Conservation (phyloP, 176 grass and related monocot species). For the Poa pratensis region DNA sequence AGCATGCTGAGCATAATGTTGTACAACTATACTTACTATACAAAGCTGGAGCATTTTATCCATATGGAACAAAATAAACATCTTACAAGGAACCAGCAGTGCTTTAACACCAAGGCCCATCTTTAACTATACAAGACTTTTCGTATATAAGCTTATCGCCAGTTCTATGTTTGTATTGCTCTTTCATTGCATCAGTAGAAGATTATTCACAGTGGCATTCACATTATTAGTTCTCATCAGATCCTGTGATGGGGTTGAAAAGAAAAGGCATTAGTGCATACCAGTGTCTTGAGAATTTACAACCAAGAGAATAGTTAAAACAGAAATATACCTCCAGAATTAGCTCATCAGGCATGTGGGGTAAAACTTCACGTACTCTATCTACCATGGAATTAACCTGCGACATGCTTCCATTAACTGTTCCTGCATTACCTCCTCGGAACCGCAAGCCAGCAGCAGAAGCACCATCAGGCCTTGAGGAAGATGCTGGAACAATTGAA, state of each 20-base stretch:
- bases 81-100: constrained; percentile 52
- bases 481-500: constrained; percentile 60
- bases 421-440: constrained; percentile 42
- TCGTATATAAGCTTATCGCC: constrained; percentile 45
- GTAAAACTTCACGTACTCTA: constrained; percentile 95
- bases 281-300: constrained; percentile 19
- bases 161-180: constrained; percentile 40
- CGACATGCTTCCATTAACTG: constrained; percentile 56
- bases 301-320: background rate
- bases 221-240: constrained; percentile 95
- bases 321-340: constrained; percentile 79
- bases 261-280: constrained; percentile 18
- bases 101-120: constrained; percentile 43
- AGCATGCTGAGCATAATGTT: constrained; percentile 31
- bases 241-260: constrained; percentile 63
- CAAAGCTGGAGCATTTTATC: constrained; percentile 39
- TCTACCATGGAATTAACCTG: constrained; percentile 78
- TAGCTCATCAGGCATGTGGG: constrained; percentile 87
- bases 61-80: constrained; percentile 45
- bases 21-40: constrained; percentile 59
- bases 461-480: constrained; percentile 51
- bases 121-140: constrained; percentile 65
- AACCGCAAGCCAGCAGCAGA: constrained; percentile 64
- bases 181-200: constrained; percentile 83
- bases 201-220: constrained; percentile 99